phyloP scores from a whole-genome alignment of 257 asterid genomes.

The Capsicum pubescens region DNA sequence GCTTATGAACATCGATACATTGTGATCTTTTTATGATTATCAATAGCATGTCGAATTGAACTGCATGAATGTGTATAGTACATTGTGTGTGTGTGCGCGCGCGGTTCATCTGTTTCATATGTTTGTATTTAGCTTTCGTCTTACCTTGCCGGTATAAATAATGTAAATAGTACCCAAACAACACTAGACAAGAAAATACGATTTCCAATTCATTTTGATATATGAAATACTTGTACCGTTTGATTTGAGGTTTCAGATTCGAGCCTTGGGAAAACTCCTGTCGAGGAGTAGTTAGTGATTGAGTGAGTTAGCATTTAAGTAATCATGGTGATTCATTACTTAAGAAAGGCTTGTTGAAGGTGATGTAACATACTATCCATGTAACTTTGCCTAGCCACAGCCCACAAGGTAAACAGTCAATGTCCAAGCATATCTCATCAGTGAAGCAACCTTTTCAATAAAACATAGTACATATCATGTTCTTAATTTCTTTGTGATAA shows the following conservation, averaged over 20 bases:
- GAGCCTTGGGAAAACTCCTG: too few species aligned
- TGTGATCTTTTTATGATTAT: neutral
- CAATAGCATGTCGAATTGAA: neutral
- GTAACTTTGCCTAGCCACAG: neutral
- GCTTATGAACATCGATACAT: neutral
- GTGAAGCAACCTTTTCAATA: neutral
- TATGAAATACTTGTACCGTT: neutral
- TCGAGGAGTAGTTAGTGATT: neutral
- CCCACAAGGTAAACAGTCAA: neutral
- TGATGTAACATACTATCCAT: constrained; percentile 4
- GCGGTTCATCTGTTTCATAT: too few species aligned
- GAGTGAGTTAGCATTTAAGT: constrained; percentile 5
- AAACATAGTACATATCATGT: neutral
- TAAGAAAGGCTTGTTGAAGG: neutral
- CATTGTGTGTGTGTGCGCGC: neutral
- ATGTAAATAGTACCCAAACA: neutral
- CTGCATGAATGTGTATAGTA: constrained; percentile 15
- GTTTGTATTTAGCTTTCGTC: too few species aligned
- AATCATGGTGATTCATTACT: constrained; percentile 8
- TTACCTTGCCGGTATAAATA: neutral
- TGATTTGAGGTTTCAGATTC: neutral
- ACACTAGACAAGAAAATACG: neutral
- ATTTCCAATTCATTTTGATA: neutral
- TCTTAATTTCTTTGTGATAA: neutral
- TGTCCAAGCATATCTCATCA: neutral